A percentile compares a stretch with the other conserved stretches of the same genome.
These are phyloP conservation scores for Stropharia rugosoannulata DNA, from an alignment of 768 basidiomycete species.

Conservation along the genomic window DNA sequence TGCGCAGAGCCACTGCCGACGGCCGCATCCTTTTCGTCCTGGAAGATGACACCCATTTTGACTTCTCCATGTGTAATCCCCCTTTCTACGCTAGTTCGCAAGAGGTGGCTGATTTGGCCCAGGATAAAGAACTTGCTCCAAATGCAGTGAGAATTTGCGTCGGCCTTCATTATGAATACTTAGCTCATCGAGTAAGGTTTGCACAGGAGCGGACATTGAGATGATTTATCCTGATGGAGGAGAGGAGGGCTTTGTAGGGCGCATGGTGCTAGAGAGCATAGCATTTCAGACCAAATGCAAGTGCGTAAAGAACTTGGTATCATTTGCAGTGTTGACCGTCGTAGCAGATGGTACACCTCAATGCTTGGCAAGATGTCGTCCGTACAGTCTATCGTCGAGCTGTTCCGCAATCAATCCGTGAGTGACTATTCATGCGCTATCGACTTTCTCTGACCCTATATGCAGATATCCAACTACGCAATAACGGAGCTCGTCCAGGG, in stretches of 20 bases:
- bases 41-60: slow-evolving; percentile 40
- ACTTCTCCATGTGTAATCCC: slow-evolving; percentile 95
- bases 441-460: not conserved
- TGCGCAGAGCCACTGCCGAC: slow-evolving; percentile 36
- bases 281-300: slow-evolving; percentile 48
- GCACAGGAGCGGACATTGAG: slow-evolving; percentile 84
- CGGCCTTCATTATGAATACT: not conserved
- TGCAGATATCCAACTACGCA: slow-evolving; percentile 83
- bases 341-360: slow-evolving; percentile 84
- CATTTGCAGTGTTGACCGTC: not conserved
- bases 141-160: slow-evolving; percentile 55
- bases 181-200: slow-evolving; percentile 49
- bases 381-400: slow-evolving; percentile 55
- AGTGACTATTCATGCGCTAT: slow-evolving; percentile 3
- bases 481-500: slow-evolving; percentile 85
- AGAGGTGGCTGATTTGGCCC: slow-evolving; percentile 61
- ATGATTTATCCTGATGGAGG: slow-evolving; percentile 86
- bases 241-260: slow-evolving; percentile 72
- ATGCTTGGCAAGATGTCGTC: slow-evolving; percentile 89
- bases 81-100: slow-evolving; percentile 84
- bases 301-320: slow-evolving; percentile 33
- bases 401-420: slow-evolving; percentile 43
- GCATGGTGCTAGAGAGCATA: slow-evolving; percentile 78
- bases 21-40: slow-evolving; percentile 50
- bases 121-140: slow-evolving; percentile 63